Percentiles rank a stretch among this genome's conserved stretches.
Conservation (phyloP, 176 grass and related monocot genomes). For the Musa acuminata region DNA sequence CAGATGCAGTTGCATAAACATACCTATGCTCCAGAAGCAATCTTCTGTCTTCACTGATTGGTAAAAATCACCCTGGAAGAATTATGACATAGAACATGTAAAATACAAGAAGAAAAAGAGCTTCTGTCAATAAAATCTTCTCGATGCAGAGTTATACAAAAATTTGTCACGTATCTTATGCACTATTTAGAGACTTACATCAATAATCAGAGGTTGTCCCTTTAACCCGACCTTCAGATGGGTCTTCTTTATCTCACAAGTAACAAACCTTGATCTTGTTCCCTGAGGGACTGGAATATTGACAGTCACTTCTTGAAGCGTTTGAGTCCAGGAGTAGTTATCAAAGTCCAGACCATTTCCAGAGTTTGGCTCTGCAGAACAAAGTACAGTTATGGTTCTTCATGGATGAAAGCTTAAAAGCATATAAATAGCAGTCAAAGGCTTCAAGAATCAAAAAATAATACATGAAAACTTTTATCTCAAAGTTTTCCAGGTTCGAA, state of each 20-base stretch:
- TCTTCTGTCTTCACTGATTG: slow-evolving; percentile 73
- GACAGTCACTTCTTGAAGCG: slow-evolving; percentile 70
- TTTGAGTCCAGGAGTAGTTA: slow-evolving; percentile 94
- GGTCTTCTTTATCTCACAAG: slow-evolving; percentile 79
- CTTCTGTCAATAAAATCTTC: neutral
- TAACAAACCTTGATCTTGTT: slow-evolving; percentile 81
- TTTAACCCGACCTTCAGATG: slow-evolving; percentile 82
- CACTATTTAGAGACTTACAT: slow-evolving; percentile 38
- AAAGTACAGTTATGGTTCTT: neutral
- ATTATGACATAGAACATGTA: slow-evolving; percentile 1
- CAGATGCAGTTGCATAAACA: neutral
- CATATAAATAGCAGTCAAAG: neutral
- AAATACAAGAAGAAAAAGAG: neutral
- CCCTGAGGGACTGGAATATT: slow-evolving; percentile 69
- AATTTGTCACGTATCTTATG: neutral
- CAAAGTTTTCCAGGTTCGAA: too few species aligned
- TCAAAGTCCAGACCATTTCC: slow-evolving; percentile 96
- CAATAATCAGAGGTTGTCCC: slow-evolving; percentile 72
- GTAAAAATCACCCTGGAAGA: slow-evolving; percentile 64
- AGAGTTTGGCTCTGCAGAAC: slow-evolving; percentile 57
- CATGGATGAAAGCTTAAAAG: neutral
- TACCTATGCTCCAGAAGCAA: slow-evolving; percentile 98
- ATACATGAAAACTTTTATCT: neutral
- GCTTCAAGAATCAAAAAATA: neutral
- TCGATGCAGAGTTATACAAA: neutral